These are phyloP conservation scores for Aspergillus fumigatus DNA, from an alignment of 2,329 filamentous ascomycete species.

Conservation along the genomic window DNA sequence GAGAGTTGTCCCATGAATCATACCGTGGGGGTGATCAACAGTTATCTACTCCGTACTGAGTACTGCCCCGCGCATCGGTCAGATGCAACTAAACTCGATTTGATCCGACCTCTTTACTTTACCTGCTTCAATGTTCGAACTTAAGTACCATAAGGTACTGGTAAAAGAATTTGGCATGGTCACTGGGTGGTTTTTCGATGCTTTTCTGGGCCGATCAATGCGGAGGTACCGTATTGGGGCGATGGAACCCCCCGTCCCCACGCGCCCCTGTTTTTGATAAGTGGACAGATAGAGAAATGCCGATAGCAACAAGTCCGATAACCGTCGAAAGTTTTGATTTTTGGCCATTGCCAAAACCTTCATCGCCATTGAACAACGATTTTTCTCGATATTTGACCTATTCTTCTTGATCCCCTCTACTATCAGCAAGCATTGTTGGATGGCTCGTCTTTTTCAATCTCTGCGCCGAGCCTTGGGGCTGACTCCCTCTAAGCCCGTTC, in stretches of 20 bases:
- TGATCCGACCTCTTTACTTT: background rate
- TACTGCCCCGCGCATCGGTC: background rate
- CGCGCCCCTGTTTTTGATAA: background rate
- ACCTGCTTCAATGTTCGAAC: background rate
- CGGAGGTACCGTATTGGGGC: background rate
- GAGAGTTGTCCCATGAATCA: background rate
- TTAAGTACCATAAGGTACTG: background rate
- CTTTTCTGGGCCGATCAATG: background rate
- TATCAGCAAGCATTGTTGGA: slow-evolving; percentile 13
- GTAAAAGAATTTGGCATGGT: background rate
- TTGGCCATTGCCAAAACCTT: background rate
- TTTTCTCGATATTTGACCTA: slow-evolving; percentile 4
- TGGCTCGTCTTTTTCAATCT: slow-evolving; percentile 33
- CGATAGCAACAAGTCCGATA: background rate
- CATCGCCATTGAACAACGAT: background rate
- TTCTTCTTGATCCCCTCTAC: background rate
- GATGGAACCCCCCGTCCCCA: background rate
- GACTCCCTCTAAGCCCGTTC: slow-evolving; percentile 13
- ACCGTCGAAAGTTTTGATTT: background rate
- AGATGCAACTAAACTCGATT: background rate
- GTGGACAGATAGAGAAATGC: background rate
- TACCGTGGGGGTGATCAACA: background rate
- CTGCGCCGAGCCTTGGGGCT: slow-evolving; percentile 28
- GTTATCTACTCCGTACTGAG: background rate
- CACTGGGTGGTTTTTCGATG: background rate